Percentiles rank a stretch among this genome's conserved stretches.
phyloP scores from a whole-genome alignment of 78 protist genomes.

The Diacronema lutheri region DNA sequence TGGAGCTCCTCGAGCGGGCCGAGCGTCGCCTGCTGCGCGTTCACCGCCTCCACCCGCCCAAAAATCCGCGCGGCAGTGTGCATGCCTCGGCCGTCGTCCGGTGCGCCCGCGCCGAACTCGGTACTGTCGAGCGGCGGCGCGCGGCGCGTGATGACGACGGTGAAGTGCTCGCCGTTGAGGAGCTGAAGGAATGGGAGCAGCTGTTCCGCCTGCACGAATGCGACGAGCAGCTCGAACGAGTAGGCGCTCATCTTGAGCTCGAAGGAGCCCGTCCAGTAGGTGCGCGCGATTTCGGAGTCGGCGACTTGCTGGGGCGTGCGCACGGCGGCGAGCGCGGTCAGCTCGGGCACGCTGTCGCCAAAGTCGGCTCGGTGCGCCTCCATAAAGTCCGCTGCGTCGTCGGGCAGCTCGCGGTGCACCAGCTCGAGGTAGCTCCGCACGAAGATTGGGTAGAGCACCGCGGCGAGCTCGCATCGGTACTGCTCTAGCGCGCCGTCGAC shows the following conservation, averaged over 20 bases:
- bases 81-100: too few relatives aligned
- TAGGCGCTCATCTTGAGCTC: slow-evolving; percentile 44
- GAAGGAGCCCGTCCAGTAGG: neutral
- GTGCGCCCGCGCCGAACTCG: too few relatives aligned
- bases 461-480: slow-evolving; percentile 55
- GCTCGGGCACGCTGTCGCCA: slow-evolving; percentile 11
- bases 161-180: too few relatives aligned
- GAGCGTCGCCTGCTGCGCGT: too few relatives aligned
- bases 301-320: slow-evolving; percentile 41
- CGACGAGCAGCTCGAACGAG: slow-evolving; percentile 60
- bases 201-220: slow-evolving; percentile 48
- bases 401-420: slow-evolving; percentile 25
- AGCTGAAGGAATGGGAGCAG: too few relatives aligned
- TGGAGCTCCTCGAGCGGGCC: too few relatives aligned
- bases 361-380: slow-evolving; percentile 45
- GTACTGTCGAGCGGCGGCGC: too few relatives aligned
- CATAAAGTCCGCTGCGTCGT: slow-evolving; percentile 36
- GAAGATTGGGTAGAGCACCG: slow-evolving; percentile 68
- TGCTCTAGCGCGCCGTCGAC: slow-evolving; percentile 52
- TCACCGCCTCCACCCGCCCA: too few relatives aligned
- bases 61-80: too few relatives aligned
- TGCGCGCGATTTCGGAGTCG: slow-evolving; percentile 41
- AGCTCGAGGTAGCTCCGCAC: slow-evolving; percentile 72
- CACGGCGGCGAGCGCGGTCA: slow-evolving; percentile 39
- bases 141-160: too few relatives aligned